Evolutionary conservation across 345 rosid species (phyloP).

Genomic region (Syzygium jambos): DNA sequence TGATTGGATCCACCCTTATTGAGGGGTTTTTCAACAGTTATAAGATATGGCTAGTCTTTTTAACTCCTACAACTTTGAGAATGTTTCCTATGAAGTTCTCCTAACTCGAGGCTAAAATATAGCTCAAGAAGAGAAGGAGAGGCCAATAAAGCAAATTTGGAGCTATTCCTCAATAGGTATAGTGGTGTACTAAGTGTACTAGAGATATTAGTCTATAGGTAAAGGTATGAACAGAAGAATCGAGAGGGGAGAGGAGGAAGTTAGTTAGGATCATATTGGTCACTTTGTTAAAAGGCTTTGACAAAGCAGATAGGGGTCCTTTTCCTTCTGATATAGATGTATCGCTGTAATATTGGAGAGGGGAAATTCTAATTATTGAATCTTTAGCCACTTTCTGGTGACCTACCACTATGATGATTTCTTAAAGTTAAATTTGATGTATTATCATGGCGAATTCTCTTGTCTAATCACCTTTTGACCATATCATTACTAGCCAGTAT

Average conservation of each 20-base stretch:
- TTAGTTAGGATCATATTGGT: neutral
- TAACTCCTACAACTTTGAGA: neutral
- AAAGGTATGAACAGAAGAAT: neutral
- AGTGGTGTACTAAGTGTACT: neutral
- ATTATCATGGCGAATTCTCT: neutral
- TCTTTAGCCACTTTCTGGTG: neutral
- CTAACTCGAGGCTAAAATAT: neutral
- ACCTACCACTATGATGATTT: neutral
- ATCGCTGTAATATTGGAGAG: neutral
- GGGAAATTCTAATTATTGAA: neutral
- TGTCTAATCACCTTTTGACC: constrained; percentile 1
- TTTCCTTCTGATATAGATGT: neutral
- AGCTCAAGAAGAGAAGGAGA: neutral
- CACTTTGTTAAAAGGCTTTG: neutral
- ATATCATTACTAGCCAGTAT: neutral
- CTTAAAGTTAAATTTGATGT: neutral
- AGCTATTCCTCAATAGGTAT: neutral
- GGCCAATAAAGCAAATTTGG: neutral
- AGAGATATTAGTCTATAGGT: neutral
- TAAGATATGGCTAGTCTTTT: neutral
- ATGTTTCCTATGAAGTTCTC: neutral
- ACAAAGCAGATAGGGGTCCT: neutral
- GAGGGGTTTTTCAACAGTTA: neutral
- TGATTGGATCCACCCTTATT: neutral
- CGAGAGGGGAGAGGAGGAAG: neutral